Percentiles rank a stretch among this genome's conserved stretches.
Evolutionary conservation across 257 asterid species (phyloP).

Genomic region (Ilex asprella): DNA sequence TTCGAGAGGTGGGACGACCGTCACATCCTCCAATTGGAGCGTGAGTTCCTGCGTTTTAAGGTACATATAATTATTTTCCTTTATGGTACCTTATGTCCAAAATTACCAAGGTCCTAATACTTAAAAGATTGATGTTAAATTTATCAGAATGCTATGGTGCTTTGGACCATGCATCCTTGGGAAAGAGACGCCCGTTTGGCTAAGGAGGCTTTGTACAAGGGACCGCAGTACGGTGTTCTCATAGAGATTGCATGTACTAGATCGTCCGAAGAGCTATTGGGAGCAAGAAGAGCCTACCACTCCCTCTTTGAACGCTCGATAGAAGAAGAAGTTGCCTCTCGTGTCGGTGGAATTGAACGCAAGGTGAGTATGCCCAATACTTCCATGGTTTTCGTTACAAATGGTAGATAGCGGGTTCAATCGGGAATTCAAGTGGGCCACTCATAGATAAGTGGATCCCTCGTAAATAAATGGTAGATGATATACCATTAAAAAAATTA

Average conservation of each 20-base stretch:
- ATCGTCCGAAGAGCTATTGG: conserved; percentile 61
- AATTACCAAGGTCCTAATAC: too few relatives aligned
- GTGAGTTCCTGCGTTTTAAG: conserved; percentile 80
- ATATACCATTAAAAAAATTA: too few relatives aligned
- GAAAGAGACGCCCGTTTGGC: conserved; percentile 79
- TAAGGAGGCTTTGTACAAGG: conserved; percentile 44
- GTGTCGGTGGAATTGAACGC: conserved; percentile 30
- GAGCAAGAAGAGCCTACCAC: conserved; percentile 82
- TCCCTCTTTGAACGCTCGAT: conserved; percentile 66
- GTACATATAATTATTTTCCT: conserved; percentile 19
- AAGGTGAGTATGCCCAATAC: conserved; percentile 28
- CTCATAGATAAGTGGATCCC: too few relatives aligned
- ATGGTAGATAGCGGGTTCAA: too few relatives aligned
- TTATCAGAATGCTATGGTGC: conserved; percentile 63
- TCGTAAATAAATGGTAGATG: too few relatives aligned
- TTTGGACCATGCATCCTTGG: conserved; percentile 91
- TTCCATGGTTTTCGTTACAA: too few relatives aligned
- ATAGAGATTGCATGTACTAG: conserved; percentile 69
- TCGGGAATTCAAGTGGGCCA: too few relatives aligned
- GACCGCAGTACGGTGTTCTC: conserved; percentile 35
- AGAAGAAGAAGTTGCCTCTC: conserved; percentile 74
- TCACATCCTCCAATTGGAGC: conserved; percentile 58
- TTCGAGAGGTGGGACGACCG: conserved; percentile 73
- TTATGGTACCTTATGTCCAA: too few relatives aligned
- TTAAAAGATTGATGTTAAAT: neutral